Percentiles rank a stretch among this genome's conserved stretches.
Conservation (phyloP, 306 rosid genomes). For the Fagus sylvatica region DNA sequence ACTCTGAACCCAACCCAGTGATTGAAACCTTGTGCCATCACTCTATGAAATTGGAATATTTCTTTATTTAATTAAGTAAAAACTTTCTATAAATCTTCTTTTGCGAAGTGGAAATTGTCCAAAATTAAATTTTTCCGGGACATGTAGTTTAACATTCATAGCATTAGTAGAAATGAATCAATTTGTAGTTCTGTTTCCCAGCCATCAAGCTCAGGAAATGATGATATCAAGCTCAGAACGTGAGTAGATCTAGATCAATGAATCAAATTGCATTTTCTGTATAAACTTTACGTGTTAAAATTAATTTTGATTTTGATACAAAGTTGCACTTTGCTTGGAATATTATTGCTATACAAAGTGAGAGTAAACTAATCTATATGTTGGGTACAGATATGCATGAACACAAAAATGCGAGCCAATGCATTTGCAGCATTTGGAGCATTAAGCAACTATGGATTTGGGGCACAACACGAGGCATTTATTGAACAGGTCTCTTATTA, state of each 20-base stretch:
- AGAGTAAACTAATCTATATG: neutral
- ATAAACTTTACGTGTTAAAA: neutral
- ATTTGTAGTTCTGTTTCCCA: neutral
- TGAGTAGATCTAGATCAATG: neutral
- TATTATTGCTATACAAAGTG: neutral
- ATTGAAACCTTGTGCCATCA: neutral
- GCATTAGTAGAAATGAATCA: neutral
- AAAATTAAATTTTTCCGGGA: neutral
- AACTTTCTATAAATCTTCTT: neutral
- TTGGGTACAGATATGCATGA: constrained; percentile 59
- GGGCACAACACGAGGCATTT: constrained; percentile 72
- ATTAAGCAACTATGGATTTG: constrained; percentile 67
- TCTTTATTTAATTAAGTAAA: neutral
- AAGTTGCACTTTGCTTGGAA: neutral
- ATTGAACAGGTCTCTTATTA: constrained; percentile 77
- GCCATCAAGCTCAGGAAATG: neutral
- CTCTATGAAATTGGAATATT: neutral
- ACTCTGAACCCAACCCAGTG: neutral
- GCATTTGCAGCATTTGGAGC: constrained; percentile 94
- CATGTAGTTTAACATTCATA: neutral
- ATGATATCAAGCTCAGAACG: neutral
- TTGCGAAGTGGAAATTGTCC: neutral
- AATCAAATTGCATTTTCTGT: neutral
- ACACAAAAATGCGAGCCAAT: constrained; percentile 77
- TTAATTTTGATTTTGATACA: neutral